Base-by-base conservation (phyloP, 2,329 filamentous ascomycete species). In the Claviceps sp. region DNA sequence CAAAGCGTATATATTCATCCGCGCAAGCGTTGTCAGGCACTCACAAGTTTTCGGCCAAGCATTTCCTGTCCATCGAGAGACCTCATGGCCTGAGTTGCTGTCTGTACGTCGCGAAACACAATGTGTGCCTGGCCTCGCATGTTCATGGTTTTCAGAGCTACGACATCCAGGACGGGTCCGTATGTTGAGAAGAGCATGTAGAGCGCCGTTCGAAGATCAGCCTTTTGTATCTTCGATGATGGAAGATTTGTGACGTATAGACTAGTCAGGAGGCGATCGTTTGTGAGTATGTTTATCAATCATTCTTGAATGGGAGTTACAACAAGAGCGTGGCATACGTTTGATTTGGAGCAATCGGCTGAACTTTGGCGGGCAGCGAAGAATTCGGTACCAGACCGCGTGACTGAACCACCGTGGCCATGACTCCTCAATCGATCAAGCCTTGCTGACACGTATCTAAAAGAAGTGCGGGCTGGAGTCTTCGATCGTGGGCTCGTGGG, bases 81-180 rank as follows among this genome's bases (percentile, higher is more conserved):
- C 58, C 91, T 77, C 88, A 98, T 88, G 1, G 93, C 93, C 65
- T 95, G 89, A 24, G 90, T 95, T 49, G 89, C 89, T n/a, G 88
- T 82, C 59, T 95, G 86, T 37, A 91, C 75, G 65, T 98, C 91
- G 54, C 87, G 81, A 66, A 89, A 97, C 14, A 93, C 86, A 55
- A 98, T 74, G 63, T 97, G 93, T 55, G 93, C 93, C 70, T 98
- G 93, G 3, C 93, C 93, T 48, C 93, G 85, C 90, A 97, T 96
- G 71, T 89, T 89, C 66, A 77, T 76, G 1, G 88, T 95, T 72
- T 89, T 94, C 60, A 96, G 75, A 34, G 88, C 87, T 48, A 96
- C 86, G 20, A 98, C 81, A 65, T 98, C 93, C 54, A 98, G 79
- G 16, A 98, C 86, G 0, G 89, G 82, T 42, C 93, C 93, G 65